Percentiles rank a stretch among this genome's conserved stretches.
phyloP scores from a whole-genome alignment of 2,329 filamentous ascomycete species.

The Pochonia chlamydosporia region DNA sequence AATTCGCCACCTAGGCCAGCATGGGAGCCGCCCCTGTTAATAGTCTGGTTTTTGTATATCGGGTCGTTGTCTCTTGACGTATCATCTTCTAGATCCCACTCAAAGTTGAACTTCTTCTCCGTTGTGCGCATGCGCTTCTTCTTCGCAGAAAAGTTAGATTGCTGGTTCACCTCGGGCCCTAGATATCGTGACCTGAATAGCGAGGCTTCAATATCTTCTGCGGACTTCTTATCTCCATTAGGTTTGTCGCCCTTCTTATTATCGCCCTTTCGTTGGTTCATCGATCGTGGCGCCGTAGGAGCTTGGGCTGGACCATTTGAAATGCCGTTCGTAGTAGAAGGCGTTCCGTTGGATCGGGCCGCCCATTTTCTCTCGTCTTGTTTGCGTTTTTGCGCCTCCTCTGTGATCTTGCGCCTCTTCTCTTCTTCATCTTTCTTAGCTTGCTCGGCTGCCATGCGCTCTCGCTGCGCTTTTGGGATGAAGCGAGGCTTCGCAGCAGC shows the following conservation, averaged over 20 bases:
- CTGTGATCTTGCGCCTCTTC: conserved; percentile 41
- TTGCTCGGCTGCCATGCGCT: conserved; percentile 74
- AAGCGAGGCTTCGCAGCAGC: conserved; percentile 85
- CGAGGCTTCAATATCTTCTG: conserved; percentile 64
- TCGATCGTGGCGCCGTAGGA: conserved; percentile 68
- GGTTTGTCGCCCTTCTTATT: conserved; percentile 30
- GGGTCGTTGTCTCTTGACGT: conserved; percentile 67
- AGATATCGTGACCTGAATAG: conserved; percentile 80
- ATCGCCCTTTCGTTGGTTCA: conserved; percentile 40
- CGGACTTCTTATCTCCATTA: conserved; percentile 32
- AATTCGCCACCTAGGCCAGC: conserved; percentile 46
- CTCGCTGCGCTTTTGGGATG: conserved; percentile 75
- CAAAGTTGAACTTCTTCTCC: conserved; percentile 98
- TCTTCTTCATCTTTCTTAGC: conserved; percentile 62
- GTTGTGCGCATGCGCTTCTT: conserved; percentile 92
- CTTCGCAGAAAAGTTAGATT: conserved; percentile 83
- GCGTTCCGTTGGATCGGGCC: conserved; percentile 18
- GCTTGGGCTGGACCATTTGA: conserved; percentile 27
- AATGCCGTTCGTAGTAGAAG: conserved; percentile 14
- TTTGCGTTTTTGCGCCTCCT: conserved; percentile 63
- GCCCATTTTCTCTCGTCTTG: conserved; percentile 51
- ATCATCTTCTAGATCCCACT: conserved; percentile 94
- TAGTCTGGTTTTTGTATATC: conserved; percentile 49
- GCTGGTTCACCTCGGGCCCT: conserved; percentile 78
- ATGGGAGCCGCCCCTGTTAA: conserved; percentile 29